Percentiles rank a stretch among this genome's conserved stretches.
phyloP scores from a whole-genome alignment of 2,329 filamentous ascomycete species.

The Penicillium paneum region DNA sequence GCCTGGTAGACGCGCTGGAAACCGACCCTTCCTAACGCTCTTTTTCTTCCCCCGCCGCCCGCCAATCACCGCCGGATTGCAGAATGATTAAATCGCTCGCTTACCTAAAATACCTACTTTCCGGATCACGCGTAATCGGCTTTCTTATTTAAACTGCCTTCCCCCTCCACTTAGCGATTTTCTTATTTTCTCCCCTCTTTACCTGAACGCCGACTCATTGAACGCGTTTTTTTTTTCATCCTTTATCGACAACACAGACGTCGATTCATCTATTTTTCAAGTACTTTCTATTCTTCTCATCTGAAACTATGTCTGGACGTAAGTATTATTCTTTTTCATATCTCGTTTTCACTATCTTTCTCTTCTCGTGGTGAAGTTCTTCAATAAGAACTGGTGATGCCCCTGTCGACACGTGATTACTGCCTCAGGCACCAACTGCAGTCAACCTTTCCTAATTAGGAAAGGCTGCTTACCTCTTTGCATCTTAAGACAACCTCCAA shows the following conservation, averaged over 20 bases:
- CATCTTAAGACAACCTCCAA: conserved; percentile 11
- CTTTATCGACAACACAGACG: neutral
- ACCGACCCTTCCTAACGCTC: conserved; percentile 41
- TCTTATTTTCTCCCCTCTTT: conserved; percentile 17
- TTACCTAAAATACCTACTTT: conserved; percentile 23
- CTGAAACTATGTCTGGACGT: conserved; percentile 42
- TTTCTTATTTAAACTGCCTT: conserved; percentile 32
- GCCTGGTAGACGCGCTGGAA: conserved; percentile 30
- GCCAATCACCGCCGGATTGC: conserved; percentile 35
- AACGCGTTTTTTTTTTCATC: conserved; percentile 20
- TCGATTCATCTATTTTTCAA: conserved; percentile 12
- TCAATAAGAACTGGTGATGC: conserved; percentile 14
- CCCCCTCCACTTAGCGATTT: conserved; percentile 16
- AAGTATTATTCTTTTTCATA: conserved; percentile 24
- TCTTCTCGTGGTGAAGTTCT: conserved; percentile 4
- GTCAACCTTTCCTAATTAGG: conserved; percentile 11
- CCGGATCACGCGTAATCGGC: conserved; percentile 33
- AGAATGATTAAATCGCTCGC: conserved; percentile 23
- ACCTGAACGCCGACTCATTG: conserved; percentile 4
- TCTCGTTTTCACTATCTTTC: neutral
- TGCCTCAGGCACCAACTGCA: conserved; percentile 17
- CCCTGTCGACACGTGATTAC: conserved; percentile 27
- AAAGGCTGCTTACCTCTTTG: neutral
- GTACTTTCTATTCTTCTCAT: conserved; percentile 12
- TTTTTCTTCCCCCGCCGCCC: conserved; percentile 31